These are phyloP conservation scores for Salix viminalis DNA, from an alignment of 345 rosid genomes.

Conservation along the genomic window DNA sequence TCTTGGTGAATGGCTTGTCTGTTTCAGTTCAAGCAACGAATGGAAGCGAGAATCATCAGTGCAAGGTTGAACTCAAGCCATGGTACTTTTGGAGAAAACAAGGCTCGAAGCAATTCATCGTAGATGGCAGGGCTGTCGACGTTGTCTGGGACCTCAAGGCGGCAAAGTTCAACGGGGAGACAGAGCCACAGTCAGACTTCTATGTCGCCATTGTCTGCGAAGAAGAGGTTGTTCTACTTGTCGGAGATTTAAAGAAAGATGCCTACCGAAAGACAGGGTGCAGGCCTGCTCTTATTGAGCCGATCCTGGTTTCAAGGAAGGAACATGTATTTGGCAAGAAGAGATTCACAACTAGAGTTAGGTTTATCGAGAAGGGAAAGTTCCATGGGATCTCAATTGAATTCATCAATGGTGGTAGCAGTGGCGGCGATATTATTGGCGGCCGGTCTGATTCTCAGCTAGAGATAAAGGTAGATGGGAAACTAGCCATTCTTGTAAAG, in stretches of 20 bases:
- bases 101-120: conserved; percentile 43
- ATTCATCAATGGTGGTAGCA: conserved; percentile 15
- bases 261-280: conserved; percentile 44
- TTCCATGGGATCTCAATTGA: conserved; percentile 41
- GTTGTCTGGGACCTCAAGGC: conserved; percentile 55
- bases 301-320: conserved; percentile 41
- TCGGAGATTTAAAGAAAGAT: conserved; percentile 44
- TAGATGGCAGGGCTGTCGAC: conserved; percentile 33
- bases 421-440: not conserved
- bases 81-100: conserved; percentile 64
- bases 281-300: conserved; percentile 51
- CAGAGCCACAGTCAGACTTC: conserved; percentile 48
- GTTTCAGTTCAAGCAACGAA: conserved; percentile 41
- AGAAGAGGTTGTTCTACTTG: conserved; percentile 50
- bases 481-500: conserved; percentile 35
- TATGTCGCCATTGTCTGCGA: conserved; percentile 53
- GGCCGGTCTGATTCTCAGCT: conserved; percentile 34
- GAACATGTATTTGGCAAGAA: conserved; percentile 53
- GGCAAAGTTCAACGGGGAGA: conserved; percentile 46
- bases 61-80: conserved; percentile 52
- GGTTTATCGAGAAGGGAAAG: conserved; percentile 34
- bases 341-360: conserved; percentile 39
- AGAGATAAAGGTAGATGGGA: conserved; percentile 49
- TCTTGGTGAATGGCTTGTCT: conserved; percentile 44
- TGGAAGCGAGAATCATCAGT: conserved; percentile 17